Evolutionary conservation across 1,284 basidiomycete species (phyloP).

Genomic region (Tylopilus sp.): DNA sequence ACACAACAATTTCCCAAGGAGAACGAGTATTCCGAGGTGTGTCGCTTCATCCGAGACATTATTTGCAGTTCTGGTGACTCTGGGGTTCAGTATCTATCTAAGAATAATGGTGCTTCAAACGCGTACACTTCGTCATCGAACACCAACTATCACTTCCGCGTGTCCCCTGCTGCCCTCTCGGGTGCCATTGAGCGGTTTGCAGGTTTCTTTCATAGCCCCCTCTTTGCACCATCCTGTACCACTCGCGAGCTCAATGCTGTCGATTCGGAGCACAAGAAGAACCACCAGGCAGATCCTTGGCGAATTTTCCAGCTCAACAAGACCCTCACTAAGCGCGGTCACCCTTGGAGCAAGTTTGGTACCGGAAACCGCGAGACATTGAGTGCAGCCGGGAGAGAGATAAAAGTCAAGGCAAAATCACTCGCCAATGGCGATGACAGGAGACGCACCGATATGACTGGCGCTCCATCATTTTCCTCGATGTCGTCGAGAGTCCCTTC

Average conservation of each 20-base stretch:
- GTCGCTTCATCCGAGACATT: slow-evolving; percentile 3
- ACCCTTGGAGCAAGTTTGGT: slow-evolving; percentile 93
- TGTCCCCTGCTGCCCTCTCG: slow-evolving; percentile 79
- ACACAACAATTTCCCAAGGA: slow-evolving; percentile 83
- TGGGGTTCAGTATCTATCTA: slow-evolving; percentile 67
- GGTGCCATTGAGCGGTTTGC: slow-evolving; percentile 91
- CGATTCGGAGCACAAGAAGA: slow-evolving; percentile 98
- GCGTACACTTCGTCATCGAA: slow-evolving; percentile 93
- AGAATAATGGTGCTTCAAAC: slow-evolving; percentile 90
- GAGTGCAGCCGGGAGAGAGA: slow-evolving; percentile 60
- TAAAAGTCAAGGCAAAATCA: slow-evolving; percentile 48
- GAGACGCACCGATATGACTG: slow-evolving; percentile 3
- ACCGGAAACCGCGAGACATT: slow-evolving; percentile 88
- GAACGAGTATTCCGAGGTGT: slow-evolving; percentile 86
- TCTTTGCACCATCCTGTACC: slow-evolving; percentile 90
- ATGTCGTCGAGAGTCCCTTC: slow-evolving; percentile 56
- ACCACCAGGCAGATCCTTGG: slow-evolving; percentile 93
- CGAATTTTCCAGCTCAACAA: slow-evolving; percentile 97
- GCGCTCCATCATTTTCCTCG: slow-evolving; percentile 43
- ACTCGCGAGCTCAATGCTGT: slow-evolving; percentile 95
- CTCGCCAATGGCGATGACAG: slow-evolving; percentile 11
- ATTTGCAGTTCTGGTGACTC: not conserved
- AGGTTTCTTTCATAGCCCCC: slow-evolving; percentile 91
- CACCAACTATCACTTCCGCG: slow-evolving; percentile 94
- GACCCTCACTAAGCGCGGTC: slow-evolving; percentile 74